Conservation (phyloP, 1,284 basidiomycete genomes). For the Rhodotorula mucilaginosa region DNA sequence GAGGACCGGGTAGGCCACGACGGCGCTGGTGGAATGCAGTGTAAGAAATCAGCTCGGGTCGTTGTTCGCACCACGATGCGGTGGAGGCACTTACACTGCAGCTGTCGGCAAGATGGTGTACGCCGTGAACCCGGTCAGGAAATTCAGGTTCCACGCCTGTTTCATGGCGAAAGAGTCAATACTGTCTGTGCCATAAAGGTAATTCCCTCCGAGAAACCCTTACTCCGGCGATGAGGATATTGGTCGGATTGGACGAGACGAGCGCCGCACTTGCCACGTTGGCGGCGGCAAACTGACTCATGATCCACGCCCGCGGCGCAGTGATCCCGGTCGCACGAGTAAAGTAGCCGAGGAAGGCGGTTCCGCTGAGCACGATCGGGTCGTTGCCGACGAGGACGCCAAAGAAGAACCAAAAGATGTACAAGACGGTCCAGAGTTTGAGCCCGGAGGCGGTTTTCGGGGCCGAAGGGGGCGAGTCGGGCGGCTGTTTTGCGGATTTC, state of each 20-base stretch:
- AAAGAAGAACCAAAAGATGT: constrained; percentile 71
- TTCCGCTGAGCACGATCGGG: constrained; percentile 53
- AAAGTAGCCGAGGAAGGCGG: constrained; percentile 81
- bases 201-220: not conserved
- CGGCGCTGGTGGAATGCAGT: constrained; percentile 20
- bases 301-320: constrained; percentile 62
- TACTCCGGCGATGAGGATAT: constrained; percentile 49
- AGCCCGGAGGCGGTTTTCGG: constrained; percentile 50
- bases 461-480: constrained; percentile 20
- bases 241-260: constrained; percentile 49
- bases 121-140: constrained; percentile 43
- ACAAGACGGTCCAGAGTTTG: constrained; percentile 73
- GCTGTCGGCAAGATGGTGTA: constrained; percentile 49
- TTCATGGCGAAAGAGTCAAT: too few species aligned
- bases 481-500: constrained; percentile 62
- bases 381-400: constrained; percentile 82
- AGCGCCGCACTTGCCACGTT: constrained; percentile 64
- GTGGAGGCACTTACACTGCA: constrained; percentile 55
- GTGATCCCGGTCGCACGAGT: constrained; percentile 65
- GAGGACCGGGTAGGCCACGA: constrained; percentile 50
- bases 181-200: too few species aligned
- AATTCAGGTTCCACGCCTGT: constrained; percentile 44
- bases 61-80: constrained; percentile 39
- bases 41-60: not conserved
- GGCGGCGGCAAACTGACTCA: constrained; percentile 67